phyloP scores from a whole-genome alignment of 306 rosid species.

The Morella rubra region DNA sequence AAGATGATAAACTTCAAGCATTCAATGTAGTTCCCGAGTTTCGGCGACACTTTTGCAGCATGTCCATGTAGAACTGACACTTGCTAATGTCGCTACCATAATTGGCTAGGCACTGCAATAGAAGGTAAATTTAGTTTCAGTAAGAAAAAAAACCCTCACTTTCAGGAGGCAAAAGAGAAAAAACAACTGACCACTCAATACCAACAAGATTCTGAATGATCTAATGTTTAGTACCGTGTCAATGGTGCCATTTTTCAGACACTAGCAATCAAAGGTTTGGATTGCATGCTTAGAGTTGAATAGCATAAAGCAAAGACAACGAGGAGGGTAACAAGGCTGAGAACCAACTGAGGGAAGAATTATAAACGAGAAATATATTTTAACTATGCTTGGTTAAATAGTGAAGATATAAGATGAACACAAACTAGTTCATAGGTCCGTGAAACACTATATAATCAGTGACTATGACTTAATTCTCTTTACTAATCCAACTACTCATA shows the following conservation, averaged over 20 bases:
- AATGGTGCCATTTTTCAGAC: background rate
- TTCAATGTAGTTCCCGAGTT: background rate
- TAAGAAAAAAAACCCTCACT: too few species aligned
- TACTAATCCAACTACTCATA: too few species aligned
- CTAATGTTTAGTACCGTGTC: too few species aligned
- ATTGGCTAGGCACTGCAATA: slow-evolving; percentile 31
- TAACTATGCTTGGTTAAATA: background rate
- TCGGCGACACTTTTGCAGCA: slow-evolving; percentile 25
- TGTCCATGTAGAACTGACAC: slow-evolving; percentile 40
- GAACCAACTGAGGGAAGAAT: background rate
- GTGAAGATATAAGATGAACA: background rate
- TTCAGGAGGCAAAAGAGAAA: too few species aligned
- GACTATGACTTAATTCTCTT: too few species aligned
- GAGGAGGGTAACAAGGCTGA: background rate
- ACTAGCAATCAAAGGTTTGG: background rate
- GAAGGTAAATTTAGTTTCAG: background rate
- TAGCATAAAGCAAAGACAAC: background rate
- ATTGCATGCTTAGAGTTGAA: background rate
- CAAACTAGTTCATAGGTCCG: background rate
- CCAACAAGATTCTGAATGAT: background rate
- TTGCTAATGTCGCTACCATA: slow-evolving; percentile 34
- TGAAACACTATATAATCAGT: too few species aligned
- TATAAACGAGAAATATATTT: background rate
- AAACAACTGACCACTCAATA: background rate
- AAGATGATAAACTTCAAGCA: slow-evolving; percentile 11